Conservation (phyloP, 164 flowering plant genomes). For the Litsea cubeba region DNA sequence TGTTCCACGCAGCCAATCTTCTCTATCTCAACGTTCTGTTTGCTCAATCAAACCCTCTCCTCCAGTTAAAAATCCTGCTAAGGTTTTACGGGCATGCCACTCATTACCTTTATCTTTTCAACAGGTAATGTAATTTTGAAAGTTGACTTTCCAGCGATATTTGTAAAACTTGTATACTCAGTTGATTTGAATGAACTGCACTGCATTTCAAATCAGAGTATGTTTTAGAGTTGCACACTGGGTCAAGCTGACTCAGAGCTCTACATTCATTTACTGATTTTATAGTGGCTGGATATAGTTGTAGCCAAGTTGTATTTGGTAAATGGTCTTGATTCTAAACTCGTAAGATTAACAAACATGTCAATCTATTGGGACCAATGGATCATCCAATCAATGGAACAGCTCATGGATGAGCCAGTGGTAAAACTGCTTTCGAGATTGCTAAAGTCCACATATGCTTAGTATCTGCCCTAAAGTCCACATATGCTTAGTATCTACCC, state of each 20-base stretch:
- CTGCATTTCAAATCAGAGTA: neutral
- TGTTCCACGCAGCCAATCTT: conserved; percentile 72
- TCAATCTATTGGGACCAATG: too few species aligned
- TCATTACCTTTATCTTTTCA: conserved; percentile 77
- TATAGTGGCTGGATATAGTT: neutral
- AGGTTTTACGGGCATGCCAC: conserved; percentile 57
- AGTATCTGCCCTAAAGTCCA: neutral
- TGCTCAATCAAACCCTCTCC: conserved; percentile 43
- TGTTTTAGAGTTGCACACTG: neutral
- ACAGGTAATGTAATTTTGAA: conserved; percentile 43
- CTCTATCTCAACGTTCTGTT: conserved; percentile 53
- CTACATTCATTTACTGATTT: neutral
- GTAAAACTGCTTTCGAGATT: neutral
- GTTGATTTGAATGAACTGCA: neutral
- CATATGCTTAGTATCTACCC: neutral
- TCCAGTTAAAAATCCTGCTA: conserved; percentile 37
- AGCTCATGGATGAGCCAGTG: neutral
- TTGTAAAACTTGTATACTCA: neutral
- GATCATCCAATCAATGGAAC: neutral
- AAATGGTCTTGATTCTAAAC: neutral
- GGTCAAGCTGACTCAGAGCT: neutral
- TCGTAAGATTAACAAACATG: too few species aligned
- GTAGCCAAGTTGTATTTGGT: neutral
- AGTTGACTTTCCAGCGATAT: neutral
- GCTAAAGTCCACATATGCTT: neutral